These are phyloP conservation scores for Scleroderma citrinum DNA, from an alignment of 768 basidiomycete species.

Conservation along the genomic window DNA sequence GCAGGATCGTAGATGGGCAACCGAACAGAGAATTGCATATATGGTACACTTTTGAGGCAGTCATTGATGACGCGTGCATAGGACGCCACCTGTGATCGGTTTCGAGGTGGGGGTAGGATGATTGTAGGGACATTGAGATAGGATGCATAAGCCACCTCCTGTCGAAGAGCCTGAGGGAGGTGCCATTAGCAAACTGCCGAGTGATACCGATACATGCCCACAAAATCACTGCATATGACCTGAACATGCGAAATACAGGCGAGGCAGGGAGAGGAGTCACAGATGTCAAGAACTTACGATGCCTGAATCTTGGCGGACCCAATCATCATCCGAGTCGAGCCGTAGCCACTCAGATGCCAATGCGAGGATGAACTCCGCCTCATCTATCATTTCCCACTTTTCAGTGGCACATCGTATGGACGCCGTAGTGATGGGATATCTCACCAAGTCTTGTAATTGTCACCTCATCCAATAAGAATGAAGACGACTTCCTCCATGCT, in stretches of 20 bases:
- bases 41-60: slow-evolving; percentile 63
- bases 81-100: slow-evolving; percentile 78
- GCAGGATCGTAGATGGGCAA: slow-evolving; percentile 78
- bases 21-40: slow-evolving; percentile 76
- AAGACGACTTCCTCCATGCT: slow-evolving; percentile 78
- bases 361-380: slow-evolving; percentile 64
- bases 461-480: slow-evolving; percentile 77
- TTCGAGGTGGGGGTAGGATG: slow-evolving; percentile 84
- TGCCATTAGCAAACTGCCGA: too few relatives aligned
- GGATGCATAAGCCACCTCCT: slow-evolving; percentile 88
- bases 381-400: slow-evolving; percentile 42
- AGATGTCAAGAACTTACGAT: slow-evolving; percentile 52
- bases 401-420: slow-evolving; percentile 13
- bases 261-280: slow-evolving; percentile 8
- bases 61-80: slow-evolving; percentile 89
- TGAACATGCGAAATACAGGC: slow-evolving; percentile 7
- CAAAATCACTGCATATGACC: neutral
- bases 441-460: slow-evolving; percentile 76
- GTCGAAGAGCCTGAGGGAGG: slow-evolving; percentile 68
- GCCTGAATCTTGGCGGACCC: slow-evolving; percentile 94
- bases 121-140: slow-evolving; percentile 84
- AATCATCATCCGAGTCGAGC: slow-evolving; percentile 86
- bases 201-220: too few relatives aligned
- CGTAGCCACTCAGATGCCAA: slow-evolving; percentile 94
- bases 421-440: slow-evolving; percentile 21